Evolutionary conservation across 805 yeast genomes (phyloP).

Genomic region (Candida tallmaniae): DNA sequence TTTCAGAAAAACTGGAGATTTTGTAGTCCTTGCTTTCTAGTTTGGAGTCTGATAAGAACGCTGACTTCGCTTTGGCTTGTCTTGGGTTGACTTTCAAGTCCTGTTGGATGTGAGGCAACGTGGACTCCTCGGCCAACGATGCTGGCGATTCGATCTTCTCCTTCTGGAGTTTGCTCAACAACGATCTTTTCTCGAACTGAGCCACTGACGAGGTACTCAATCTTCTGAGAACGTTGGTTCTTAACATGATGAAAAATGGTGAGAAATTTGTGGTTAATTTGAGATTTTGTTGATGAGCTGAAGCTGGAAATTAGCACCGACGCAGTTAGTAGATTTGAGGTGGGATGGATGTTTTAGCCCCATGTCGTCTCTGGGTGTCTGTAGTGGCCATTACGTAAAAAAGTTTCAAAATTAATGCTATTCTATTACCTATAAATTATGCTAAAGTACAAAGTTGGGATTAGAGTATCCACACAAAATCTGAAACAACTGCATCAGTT

Average conservation of each 20-base stretch:
- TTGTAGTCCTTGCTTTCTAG: slow-evolving; percentile 31
- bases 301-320: too few species aligned
- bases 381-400: too few species aligned
- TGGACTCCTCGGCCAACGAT: slow-evolving; percentile 35
- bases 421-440: too few species aligned
- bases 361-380: too few species aligned
- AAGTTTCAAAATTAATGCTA: too few species aligned
- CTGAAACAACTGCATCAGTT: slow-evolving; percentile 5
- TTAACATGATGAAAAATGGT: too few species aligned
- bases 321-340: too few species aligned
- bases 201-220: neutral
- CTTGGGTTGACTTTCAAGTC: slow-evolving; percentile 32
- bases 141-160: slow-evolving; percentile 22
- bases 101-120: slow-evolving; percentile 34
- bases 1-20: slow-evolving; percentile 33
- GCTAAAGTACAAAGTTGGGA: slow-evolving; percentile 6
- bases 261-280: too few species aligned
- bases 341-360: too few species aligned
- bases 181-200: slow-evolving; percentile 3
- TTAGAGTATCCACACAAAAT: slow-evolving; percentile 7
- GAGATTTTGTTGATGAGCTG: too few species aligned
- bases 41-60: slow-evolving; percentile 36
- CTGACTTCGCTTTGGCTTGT: slow-evolving; percentile 30
- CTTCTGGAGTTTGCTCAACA: slow-evolving; percentile 3
- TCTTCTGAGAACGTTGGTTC: too few species aligned